Evolutionary conservation across 768 basidiomycete species (phyloP).

Genomic region (Russula brevipes): DNA sequence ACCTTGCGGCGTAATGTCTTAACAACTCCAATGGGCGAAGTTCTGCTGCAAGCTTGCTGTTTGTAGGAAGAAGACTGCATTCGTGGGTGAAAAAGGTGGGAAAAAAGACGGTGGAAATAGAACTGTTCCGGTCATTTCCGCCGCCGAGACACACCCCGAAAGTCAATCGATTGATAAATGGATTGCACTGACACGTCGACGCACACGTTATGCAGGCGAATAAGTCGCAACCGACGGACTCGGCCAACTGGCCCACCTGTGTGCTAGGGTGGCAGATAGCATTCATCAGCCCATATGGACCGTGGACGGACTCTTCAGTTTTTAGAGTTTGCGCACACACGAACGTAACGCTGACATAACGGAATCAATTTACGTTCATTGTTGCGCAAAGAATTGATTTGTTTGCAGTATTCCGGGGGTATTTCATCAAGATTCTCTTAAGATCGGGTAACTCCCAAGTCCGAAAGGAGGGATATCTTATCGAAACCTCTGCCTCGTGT

Average conservation of each 20-base stretch:
- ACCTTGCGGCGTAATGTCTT: constrained; percentile 5
- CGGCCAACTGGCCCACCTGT: too few species aligned
- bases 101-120: constrained; percentile 1
- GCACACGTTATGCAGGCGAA: too few species aligned
- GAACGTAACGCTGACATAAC: constrained; percentile 12
- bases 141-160: too few species aligned
- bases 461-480: constrained; percentile 1
- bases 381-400: neutral
- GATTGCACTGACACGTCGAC: too few species aligned
- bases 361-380: constrained; percentile 3
- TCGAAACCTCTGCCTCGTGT: constrained; percentile 15
- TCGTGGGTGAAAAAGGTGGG: neutral
- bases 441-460: neutral
- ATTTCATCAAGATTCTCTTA: constrained; percentile 12
- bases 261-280: neutral
- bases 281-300: neutral
- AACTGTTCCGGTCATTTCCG: neutral
- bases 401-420: constrained; percentile 2
- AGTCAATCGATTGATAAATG: too few species aligned
- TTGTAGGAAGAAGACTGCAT: neutral
- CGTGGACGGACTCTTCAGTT: too few species aligned
- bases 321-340: neutral
- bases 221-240: too few species aligned
- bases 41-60: neutral
- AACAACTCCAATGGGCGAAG: neutral